Evolutionary conservation across 768 basidiomycete species (phyloP), one percentile per base, ranked within the genome.

Genomic region (Collybiopsis luxurians): DNA sequence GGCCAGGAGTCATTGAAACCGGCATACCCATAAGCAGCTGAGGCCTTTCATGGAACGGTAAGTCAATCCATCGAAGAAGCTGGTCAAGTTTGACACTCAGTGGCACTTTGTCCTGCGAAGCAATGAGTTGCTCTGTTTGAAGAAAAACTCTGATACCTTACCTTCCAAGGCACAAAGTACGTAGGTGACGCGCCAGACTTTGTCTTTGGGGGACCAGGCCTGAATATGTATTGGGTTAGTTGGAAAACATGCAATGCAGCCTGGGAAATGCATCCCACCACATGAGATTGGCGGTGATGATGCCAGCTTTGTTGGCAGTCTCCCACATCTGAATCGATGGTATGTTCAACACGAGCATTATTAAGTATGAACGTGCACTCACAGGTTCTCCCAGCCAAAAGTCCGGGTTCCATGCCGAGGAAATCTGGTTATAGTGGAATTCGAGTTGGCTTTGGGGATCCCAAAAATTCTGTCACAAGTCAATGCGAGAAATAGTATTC

Each of bases 321-420:
- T 92, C 90, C 94, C 95, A 97, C 78, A 96, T 88, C 91, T 94
- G 56, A 13, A 53, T n/a, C 13, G 21, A 34, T 11, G 10, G 11
- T 46, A n/a, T 28, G 28, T 19, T 54, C 28, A 44, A 10, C 26
- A 34, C 9, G 31, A 28, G 42, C 11, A 51, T 13, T 27, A 24
- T 42, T 4, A 39, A 38, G 31, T 28, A 49, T 19, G 50, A 53
- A 53, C 51, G 51, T 31, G 19, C 23, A 42, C 82, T 62, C 59
- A 95, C 93, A 19, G 94, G 93, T 67, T 95, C 92, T 44, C 95
- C 95, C 13, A 80, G 69, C 93, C 95, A 96, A 92, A 94, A 97
- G 0, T 74, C 64, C 0, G 89, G 65, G 56, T 84, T 79, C 84
- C 86, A 88, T 24, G 79, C 80, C 3, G 82, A 81, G 7, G 83